Evolutionary conservation across 2,329 filamentous ascomycete species (phyloP).

Genomic region (Pseudogymnoascus sp.): DNA sequence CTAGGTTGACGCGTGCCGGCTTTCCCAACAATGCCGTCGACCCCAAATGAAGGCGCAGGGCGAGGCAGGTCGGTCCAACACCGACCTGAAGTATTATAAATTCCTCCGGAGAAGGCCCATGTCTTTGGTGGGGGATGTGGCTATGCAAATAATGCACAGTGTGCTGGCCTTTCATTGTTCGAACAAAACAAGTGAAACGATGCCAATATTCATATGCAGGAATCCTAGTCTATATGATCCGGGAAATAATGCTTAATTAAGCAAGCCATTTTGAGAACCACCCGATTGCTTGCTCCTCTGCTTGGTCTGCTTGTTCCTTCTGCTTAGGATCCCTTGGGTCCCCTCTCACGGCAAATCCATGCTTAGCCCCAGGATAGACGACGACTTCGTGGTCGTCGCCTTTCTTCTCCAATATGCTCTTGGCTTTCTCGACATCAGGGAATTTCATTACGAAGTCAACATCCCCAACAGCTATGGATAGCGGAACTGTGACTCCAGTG

Average conservation of each 20-base stretch:
- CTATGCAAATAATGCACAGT: not conserved
- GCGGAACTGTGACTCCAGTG: constrained; percentile 36
- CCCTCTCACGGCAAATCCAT: constrained; percentile 31
- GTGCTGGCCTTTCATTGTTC: not conserved
- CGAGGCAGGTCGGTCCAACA: not conserved
- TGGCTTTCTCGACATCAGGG: constrained; percentile 18
- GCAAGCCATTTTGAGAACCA: constrained; percentile 22
- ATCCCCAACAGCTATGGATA: constrained; percentile 40
- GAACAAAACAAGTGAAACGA: not conserved
- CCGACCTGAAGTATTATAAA: not conserved
- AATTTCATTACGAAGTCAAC: constrained; percentile 34
- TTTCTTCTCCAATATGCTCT: constrained; percentile 21
- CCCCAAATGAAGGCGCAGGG: not conserved
- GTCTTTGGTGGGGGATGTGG: not conserved
- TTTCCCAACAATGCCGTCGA: not conserved
- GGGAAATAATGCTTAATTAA: not conserved
- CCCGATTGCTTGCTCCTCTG: constrained; percentile 32
- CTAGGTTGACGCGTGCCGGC: not conserved
- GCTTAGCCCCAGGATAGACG: constrained; percentile 29
- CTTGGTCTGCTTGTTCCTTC: constrained; percentile 21
- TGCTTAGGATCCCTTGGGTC: constrained; percentile 27
- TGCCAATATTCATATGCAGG: not conserved
- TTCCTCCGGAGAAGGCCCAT: not conserved
- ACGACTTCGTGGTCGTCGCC: constrained; percentile 21
- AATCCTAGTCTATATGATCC: not conserved